These are phyloP conservation scores for Botrytis squamosa DNA, from an alignment of 2,329 filamentous ascomycete genomes.

Conservation along the genomic window DNA sequence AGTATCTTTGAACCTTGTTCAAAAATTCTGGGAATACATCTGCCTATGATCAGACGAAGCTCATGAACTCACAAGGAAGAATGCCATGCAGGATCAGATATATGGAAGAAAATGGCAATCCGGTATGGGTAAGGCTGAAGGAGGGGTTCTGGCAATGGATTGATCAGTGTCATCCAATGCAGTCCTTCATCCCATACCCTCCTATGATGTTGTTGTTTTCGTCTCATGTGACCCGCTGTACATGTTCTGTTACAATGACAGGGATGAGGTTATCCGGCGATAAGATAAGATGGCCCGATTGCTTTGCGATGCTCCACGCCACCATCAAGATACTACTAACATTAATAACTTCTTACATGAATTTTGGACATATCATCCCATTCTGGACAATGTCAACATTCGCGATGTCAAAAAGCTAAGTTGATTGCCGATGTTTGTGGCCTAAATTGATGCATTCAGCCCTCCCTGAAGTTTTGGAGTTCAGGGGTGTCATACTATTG, in stretches of 20 bases:
- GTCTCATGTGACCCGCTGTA: constrained; percentile 12
- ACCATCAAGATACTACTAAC: not conserved
- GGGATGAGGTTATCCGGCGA: not conserved
- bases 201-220: not conserved
- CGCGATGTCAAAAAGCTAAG: not conserved
- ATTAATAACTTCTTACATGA: not conserved
- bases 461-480: not conserved
- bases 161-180: not conserved
- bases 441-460: not conserved
- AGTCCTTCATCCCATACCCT: not conserved
- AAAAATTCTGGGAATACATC: not conserved
- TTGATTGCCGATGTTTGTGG: not conserved
- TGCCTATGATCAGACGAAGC: not conserved
- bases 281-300: constrained; percentile 1
- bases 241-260: not conserved
- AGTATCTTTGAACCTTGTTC: not conserved
- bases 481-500: not conserved
- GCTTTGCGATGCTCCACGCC: not conserved
- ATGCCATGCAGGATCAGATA: not conserved
- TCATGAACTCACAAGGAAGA: not conserved
- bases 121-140: not conserved
- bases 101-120: not conserved
- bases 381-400: not conserved
- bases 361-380: not conserved
- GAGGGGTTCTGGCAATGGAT: not conserved